Evolutionary conservation across 140 eudicot genomes (phyloP), one percentile per base, ranked within the genome.

Genomic region (Cichorium intybus): DNA sequence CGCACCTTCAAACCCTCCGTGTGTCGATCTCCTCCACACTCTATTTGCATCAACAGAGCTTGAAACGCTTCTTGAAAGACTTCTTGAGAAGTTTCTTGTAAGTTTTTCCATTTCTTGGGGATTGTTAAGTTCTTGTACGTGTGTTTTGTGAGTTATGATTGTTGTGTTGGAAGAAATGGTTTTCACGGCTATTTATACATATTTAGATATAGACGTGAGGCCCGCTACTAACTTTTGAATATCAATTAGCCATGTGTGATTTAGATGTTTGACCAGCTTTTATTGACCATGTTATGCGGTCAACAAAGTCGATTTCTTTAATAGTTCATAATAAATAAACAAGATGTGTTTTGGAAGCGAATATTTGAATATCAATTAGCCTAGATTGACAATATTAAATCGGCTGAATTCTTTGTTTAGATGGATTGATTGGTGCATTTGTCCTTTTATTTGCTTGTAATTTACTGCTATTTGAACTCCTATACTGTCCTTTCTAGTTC

Each of bases 21-120:
- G 24, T 10, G 72, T 7, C 1, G 50, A 35, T 50, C 77, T 63
- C 60, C 77, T 51, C 77, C 77, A 72, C 24, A 64, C 39, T 28
- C 24, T 63, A 20, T 63, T 63, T 72, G 66, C 62, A 33, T 54
- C 77, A 41, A n/a, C 55, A 0, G 62, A 61, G 51, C 48, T 61
- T 10, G 70, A 71, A 61, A 51, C 66, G 43, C 77, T 72, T 72
- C 77, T 63, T 17, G 76, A 61, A 62, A 72, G 10, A 4, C 35
- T 62, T 61, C 41, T 52, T 0, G 76, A 61, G 29, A 70, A 16
- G 21, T 69, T 70, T 60, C 76, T 60, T 33, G 76, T 7, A 54
- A 72, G 6, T 10, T 63, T 72, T 54, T 72, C 77, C 77, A 72
- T 72, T 72, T 41, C n/a, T 39, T 17, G 10, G 21, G 22, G 37